Base-by-base conservation (phyloP, 441 rosid genomes). In the Gossypium davidsonii region DNA sequence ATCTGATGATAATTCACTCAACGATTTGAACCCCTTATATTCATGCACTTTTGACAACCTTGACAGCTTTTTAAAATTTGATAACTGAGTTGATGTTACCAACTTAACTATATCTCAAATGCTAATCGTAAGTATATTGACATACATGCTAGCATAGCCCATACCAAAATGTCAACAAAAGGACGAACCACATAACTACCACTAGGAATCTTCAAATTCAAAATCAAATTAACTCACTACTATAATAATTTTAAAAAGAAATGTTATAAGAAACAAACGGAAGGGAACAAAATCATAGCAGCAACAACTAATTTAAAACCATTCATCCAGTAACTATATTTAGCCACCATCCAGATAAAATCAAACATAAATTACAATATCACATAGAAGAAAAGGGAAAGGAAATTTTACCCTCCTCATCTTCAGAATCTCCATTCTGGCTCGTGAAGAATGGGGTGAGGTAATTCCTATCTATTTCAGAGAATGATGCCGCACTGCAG, bases 401-500 rank as follows among this genome's bases (percentile, higher is more conserved):
- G 72, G 74, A 48, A 69, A 74, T 78, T 79, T 79, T 76, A 80
- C 78, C 91, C 78, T 57, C 73, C 23, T 78, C 87, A 8, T 78
- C 87, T 1, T 83, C 94, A 46, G 84, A 88, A 74, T 94, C 97
- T 78, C 92, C 98, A 73, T 87, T 92, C 58, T 91, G 88, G 81
- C 96, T 92, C 7, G 99, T 95, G 83, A 95, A 93, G 83, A 95
- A 93, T 8, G 99, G 99, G 65, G 99, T 93, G 73, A 95, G 92
- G 82, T 88, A 95, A 73, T 95, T 93, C 85, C 74, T 95, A 74
- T 93, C 99, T 72, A 95, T 79, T 73, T 91, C 97, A 7, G 97
- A 80, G 80, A 95, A 93, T 14, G 99, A 90, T 20, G 91, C 87
- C 0, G 97, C 78, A 34, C 99, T 95, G 91, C 80, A 81, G 28